These are phyloP conservation scores for Larix kaempferi DNA, from an alignment of 75 land plant species.

Conservation along the genomic window DNA sequence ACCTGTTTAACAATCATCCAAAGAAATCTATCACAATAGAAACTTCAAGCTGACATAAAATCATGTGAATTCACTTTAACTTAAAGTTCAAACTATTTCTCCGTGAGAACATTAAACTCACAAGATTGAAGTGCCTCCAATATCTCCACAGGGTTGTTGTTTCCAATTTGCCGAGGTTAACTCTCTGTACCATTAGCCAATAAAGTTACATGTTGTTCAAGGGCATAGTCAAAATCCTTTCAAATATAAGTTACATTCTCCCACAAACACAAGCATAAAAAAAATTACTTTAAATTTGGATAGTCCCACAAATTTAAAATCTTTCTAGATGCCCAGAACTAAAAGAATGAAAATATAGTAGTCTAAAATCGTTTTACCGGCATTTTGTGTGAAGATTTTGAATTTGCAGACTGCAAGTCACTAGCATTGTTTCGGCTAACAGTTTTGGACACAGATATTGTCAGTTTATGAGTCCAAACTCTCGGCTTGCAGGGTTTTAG, in stretches of 20 bases:
- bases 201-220: neutral
- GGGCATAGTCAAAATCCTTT: neutral
- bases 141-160: constrained; percentile 87
- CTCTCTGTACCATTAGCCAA: neutral
- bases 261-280: neutral
- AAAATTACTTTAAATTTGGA: neutral
- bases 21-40: neutral
- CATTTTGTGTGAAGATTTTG: no score
- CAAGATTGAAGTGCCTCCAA: constrained; percentile 85
- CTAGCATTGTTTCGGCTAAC: constrained; percentile 8
- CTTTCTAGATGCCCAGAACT: neutral
- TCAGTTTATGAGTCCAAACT: constrained; percentile 37
- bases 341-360: constrained; percentile 8
- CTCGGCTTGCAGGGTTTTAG: constrained; percentile 45
- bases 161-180: constrained; percentile 63
- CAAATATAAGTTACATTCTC: neutral
- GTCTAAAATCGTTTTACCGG: no score
- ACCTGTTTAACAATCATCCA: constrained; percentile 5
- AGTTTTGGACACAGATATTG: constrained; percentile 26
- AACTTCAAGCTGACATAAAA: neutral
- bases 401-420: no score
- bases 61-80: neutral
- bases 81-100: neutral
- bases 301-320: neutral
- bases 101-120: constrained; percentile 16